Conservation (phyloP, 2,329 filamentous ascomycete species). For the Dactylellina leptospora region DNA sequence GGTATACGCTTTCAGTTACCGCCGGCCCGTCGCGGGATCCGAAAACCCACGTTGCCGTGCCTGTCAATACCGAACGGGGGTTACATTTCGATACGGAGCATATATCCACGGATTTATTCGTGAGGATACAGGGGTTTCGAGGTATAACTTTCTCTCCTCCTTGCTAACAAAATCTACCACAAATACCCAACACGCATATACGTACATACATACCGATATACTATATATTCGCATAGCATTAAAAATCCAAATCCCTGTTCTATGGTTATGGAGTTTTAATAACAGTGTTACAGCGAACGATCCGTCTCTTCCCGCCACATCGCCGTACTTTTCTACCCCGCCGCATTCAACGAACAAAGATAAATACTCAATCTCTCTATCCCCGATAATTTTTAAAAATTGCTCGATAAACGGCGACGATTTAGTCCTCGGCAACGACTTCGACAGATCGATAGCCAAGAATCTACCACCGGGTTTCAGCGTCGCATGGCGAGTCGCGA, state of each 20-base stretch:
- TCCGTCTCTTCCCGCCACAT: conserved; percentile 12
- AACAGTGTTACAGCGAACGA: conserved; percentile 5
- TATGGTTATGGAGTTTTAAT: not conserved
- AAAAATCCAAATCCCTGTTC: not conserved
- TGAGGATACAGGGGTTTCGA: conserved; percentile 40
- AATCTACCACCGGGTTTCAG: conserved; percentile 85
- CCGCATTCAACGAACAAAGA: conserved; percentile 31
- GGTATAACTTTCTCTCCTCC: conserved; percentile 15
- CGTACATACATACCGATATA: not conserved
- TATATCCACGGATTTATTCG: conserved; percentile 29
- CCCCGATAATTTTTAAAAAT: conserved; percentile 28
- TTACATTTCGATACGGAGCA: conserved; percentile 42
- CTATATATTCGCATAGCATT: not conserved
- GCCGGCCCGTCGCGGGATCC: conserved; percentile 45
- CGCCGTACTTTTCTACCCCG: conserved; percentile 33
- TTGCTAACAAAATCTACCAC: not conserved
- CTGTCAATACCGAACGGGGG: conserved; percentile 38
- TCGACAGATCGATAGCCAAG: conserved; percentile 88
- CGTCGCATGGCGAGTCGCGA: conserved; percentile 83
- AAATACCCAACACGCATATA: not conserved
- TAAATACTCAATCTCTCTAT: conserved; percentile 49
- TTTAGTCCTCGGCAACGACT: conserved; percentile 93
- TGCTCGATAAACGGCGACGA: conserved; percentile 73
- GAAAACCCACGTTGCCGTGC: conserved; percentile 34
- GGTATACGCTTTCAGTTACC: conserved; percentile 39